Evolutionary conservation across 1,139 yeast genomes (phyloP).

Genomic region (Entelexis sorbosivorans): DNA sequence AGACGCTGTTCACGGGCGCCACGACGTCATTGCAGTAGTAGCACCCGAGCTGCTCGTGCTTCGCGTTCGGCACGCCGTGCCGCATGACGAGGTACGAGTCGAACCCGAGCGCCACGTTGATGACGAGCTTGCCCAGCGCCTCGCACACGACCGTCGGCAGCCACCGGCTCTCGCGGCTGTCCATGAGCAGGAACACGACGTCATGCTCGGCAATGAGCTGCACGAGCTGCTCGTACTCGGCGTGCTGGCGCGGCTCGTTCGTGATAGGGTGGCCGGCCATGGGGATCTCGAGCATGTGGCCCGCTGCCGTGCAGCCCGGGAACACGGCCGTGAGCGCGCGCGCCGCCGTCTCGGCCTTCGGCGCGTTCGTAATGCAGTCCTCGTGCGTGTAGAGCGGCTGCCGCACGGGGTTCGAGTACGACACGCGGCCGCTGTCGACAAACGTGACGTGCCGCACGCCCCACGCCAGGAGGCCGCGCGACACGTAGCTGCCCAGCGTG

Average conservation of each 20-base stretch:
- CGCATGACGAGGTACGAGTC: slow-evolving; percentile 89
- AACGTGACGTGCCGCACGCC: slow-evolving; percentile 77
- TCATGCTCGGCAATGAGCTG: slow-evolving; percentile 59
- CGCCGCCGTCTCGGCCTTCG: slow-evolving; percentile 72
- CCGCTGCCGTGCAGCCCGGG: slow-evolving; percentile 61
- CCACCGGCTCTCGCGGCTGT: slow-evolving; percentile 94
- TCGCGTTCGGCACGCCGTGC: slow-evolving; percentile 47
- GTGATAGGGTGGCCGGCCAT: slow-evolving; percentile 88
- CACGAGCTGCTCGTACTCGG: slow-evolving; percentile 43
- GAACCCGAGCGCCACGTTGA: slow-evolving; percentile 91
- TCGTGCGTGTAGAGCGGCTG: slow-evolving; percentile 74
- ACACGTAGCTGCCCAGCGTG: slow-evolving; percentile 84
- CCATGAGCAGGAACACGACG: slow-evolving; percentile 70
- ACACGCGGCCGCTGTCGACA: slow-evolving; percentile 80
- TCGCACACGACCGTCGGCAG: slow-evolving; percentile 75
- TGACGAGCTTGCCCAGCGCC: slow-evolving; percentile 55
- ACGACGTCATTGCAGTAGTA: slow-evolving; percentile 93
- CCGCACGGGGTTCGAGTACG: slow-evolving; percentile 89
- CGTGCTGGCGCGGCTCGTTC: slow-evolving; percentile 40
- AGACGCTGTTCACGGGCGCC: slow-evolving; percentile 78
- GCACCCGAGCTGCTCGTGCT: slow-evolving; percentile 54
- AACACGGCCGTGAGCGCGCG: slow-evolving; percentile 56
- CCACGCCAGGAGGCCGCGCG: slow-evolving; percentile 84
- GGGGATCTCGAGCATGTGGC: slow-evolving; percentile 63
- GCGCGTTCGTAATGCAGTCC: slow-evolving; percentile 57